Evolutionary conservation across 345 rosid species (phyloP).

Genomic region (Aegle marmelos): DNA sequence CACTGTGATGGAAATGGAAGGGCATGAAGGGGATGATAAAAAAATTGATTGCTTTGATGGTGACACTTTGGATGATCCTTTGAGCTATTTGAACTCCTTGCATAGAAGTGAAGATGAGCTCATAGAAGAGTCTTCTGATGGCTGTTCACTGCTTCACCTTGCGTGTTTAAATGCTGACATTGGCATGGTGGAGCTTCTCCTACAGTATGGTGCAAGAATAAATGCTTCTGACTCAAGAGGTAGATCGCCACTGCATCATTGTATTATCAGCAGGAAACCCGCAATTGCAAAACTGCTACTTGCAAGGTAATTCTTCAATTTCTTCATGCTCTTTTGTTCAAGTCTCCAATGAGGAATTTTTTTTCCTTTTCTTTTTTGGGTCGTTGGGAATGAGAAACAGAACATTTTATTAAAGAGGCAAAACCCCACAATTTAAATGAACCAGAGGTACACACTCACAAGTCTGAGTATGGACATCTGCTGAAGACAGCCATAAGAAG

Average conservation of each 20-base stretch:
- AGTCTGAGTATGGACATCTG: too few relatives aligned
- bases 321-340: not conserved
- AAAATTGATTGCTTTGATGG: slow-evolving; percentile 40
- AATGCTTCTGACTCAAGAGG: slow-evolving; percentile 57
- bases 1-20: slow-evolving; percentile 34
- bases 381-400: not conserved
- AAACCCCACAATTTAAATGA: not conserved
- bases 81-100: slow-evolving; percentile 27
- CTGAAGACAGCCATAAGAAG: too few relatives aligned
- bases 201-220: slow-evolving; percentile 71
- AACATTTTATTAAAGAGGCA: not conserved
- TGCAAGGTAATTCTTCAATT: slow-evolving; percentile 41
- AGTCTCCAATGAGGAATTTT: not conserved
- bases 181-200: slow-evolving; percentile 72
- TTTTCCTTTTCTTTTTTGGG: not conserved
- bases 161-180: slow-evolving; percentile 75
- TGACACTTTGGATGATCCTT: slow-evolving; percentile 32
- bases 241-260: slow-evolving; percentile 60
- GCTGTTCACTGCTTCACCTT: slow-evolving; percentile 73
- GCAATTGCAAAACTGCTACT: slow-evolving; percentile 62
- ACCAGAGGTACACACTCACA: not conserved
- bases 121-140: slow-evolving; percentile 39
- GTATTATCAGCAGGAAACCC: slow-evolving; percentile 47
- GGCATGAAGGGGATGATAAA: slow-evolving; percentile 25
- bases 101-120: slow-evolving; percentile 30